A percentile compares a stretch with the other conserved stretches of the same genome.
Evolutionary conservation across 257 asterid genomes (phyloP).

Genomic region (Ocimum tenuiflorum): DNA sequence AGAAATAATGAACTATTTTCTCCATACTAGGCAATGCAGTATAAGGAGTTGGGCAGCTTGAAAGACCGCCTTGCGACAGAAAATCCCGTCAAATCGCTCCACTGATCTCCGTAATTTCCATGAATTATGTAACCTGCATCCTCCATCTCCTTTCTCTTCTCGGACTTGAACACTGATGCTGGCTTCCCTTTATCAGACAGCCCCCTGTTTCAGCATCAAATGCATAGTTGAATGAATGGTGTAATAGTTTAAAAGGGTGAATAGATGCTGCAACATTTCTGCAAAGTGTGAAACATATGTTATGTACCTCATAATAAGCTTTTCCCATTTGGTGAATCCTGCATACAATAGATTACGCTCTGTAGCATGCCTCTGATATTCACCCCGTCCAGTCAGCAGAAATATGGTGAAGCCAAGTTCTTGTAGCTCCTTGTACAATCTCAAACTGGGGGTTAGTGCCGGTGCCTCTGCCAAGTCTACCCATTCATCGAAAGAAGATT

Average conservation of each 20-base stretch:
- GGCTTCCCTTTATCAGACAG: constrained; percentile 46
- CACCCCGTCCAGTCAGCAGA: constrained; percentile 68
- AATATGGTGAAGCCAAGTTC: constrained; percentile 56
- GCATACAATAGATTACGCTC: constrained; percentile 41
- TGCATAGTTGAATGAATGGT: not conserved
- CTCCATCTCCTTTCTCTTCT: constrained; percentile 66
- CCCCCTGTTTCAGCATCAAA: constrained; percentile 41
- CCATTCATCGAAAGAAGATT: constrained; percentile 52
- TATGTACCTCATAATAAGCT: constrained; percentile 68
- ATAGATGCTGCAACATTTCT: not conserved
- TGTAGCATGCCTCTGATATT: constrained; percentile 65
- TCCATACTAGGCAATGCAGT: constrained; percentile 42
- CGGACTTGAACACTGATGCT: constrained; percentile 64
- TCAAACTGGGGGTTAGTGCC: constrained; percentile 60
- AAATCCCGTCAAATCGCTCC: constrained; percentile 80
- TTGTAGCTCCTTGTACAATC: constrained; percentile 54
- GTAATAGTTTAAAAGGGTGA: no score
- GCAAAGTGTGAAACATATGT: not conserved
- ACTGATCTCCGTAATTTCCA: constrained; percentile 86
- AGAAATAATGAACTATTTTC: not conserved
- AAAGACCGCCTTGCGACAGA: constrained; percentile 64
- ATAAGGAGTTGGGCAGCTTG: constrained; percentile 79
- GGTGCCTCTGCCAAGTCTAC: constrained; percentile 67
- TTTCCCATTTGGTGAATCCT: constrained; percentile 74
- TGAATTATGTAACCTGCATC: constrained; percentile 67